Evolutionary conservation across 352 stramenopile genomes (phyloP), one percentile per base, ranked within the genome.

Genomic region (Stramenopiles sp.): DNA sequence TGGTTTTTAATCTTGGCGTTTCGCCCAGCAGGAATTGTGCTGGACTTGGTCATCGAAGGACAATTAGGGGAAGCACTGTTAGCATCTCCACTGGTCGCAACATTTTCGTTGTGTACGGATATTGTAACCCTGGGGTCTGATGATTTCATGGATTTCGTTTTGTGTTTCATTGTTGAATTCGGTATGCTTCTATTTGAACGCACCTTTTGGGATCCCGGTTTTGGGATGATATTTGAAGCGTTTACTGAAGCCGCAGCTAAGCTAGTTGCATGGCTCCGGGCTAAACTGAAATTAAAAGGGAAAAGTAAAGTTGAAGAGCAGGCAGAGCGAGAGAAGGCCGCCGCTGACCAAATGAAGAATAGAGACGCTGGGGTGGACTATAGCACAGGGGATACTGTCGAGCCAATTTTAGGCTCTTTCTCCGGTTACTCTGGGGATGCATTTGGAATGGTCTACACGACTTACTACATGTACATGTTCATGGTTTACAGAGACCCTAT

Each of bases 131-230:
- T 98, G 76, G 92, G 89, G 2, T 90, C 93, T 3, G 88, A 90
- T 68, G 90, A 98, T 78, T 98, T 98, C 80, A 81, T 92, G 32
- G 94, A 97, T 80, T 98, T 98, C 78, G 84, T 98, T 12, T 82
- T 97, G 37, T 92, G 87, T 1, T 96, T 93, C 76, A 89, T 95
- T 35, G 85, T 97, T 1, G 87, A 95, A 31, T 95, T 97, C 76
- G 92, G 92, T 2, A 91, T 97, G 73, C 90, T 96, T 78, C 79
- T 98, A n/a, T 77, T 97, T 4, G 91, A 88, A 78, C 80, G 87
- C 2, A 86, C 12, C 25, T 63, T 63, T 63, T 63, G 43, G 43
- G 43, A 63, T 63, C 43, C 43, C 25, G 43, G 43, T 63, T 63
- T 63, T 63, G 43, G 43, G 25, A 63, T 63, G 43, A 18, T 63